Evolutionary conservation across 768 basidiomycete species (phyloP), one percentile per base, ranked within the genome.

Genomic region (Xanthoconium stramineum): DNA sequence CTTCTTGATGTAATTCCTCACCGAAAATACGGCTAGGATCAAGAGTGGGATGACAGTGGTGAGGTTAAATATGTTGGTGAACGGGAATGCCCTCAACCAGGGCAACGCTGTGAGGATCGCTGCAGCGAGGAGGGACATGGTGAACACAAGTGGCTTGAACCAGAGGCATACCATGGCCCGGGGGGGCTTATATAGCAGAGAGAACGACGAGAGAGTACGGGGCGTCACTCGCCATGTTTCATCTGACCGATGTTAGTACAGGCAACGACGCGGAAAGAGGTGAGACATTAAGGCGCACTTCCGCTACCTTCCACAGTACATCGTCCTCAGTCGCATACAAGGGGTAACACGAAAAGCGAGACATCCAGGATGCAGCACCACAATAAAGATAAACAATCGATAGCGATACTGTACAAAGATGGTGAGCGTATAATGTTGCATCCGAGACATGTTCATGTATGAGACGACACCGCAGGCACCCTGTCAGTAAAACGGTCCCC

Each of bases 391-490:
- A 65, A 55, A 57, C 20, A 61, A 1, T 44, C n/a, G 55, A 69
- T 71, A 71, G 69, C 61, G 53, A 62, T 67, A 71, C 65, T 60
- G 20, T 66, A 69, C 71, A 70, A 42, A 48, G 48, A 14, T 19
- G 42, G 40, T 58, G 47, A 62, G 53, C 33, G 44, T 38, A 39
- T 44, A 47, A 46, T 33, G n/a, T n/a, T n/a, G n/a, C 19, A 20
- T 45, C 53, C 24, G 48, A 48, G 33, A 57, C 39, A 42, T 9
- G 11, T 40, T 62, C 51, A 67, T 47, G 49, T 38, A 38, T 60
- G 61, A 35, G 56, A 43, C 24, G 49, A 11, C 53, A 50, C 52
- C 50, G 47, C 47, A 48, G 55, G 63, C 2, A 48, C 46, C 56
- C 69, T 61, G 42, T 69, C 73, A 5, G 57, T 14, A 53, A 64